Conservation (phyloP, 2,329 filamentous ascomycete species). For the Arthrobotrys pseudoclavata region DNA sequence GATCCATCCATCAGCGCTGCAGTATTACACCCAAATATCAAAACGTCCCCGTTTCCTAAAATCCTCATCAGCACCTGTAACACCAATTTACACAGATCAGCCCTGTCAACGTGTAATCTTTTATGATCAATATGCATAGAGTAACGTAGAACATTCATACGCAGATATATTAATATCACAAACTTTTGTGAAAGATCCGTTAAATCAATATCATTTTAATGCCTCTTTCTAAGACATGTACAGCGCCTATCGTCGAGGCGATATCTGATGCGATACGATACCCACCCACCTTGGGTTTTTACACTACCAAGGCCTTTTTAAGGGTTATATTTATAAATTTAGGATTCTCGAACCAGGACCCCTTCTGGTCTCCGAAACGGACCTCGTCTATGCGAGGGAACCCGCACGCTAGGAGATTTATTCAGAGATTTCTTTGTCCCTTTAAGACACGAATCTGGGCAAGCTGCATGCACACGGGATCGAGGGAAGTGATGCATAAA, state of each 20-base stretch:
- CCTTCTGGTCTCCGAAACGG: constrained; percentile 1
- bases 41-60: constrained; percentile 13
- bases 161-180: constrained; percentile 17
- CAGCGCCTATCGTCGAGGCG: constrained; percentile 51
- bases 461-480: constrained; percentile 42
- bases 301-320: not conserved
- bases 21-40: constrained; percentile 15
- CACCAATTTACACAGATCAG: constrained; percentile 15
- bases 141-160: constrained; percentile 7
- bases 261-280: constrained; percentile 22
- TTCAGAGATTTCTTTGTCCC: constrained; percentile 21
- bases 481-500: constrained; percentile 31
- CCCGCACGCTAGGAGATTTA: constrained; percentile 52
- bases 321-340: not conserved
- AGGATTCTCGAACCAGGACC: constrained; percentile 17
- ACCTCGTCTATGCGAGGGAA: constrained; percentile 57
- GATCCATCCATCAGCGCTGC: not conserved
- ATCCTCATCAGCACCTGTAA: not conserved
- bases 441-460: constrained; percentile 6
- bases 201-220: constrained; percentile 16
- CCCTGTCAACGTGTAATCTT: constrained; percentile 14
- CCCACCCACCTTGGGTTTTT: constrained; percentile 17
- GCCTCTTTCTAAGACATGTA: constrained; percentile 40
- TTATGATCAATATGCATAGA: constrained; percentile 17
- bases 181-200: constrained; percentile 6